Base-by-base conservation (phyloP, 2,329 filamentous ascomycete genomes). In the Cordyceps tenuipes region DNA sequence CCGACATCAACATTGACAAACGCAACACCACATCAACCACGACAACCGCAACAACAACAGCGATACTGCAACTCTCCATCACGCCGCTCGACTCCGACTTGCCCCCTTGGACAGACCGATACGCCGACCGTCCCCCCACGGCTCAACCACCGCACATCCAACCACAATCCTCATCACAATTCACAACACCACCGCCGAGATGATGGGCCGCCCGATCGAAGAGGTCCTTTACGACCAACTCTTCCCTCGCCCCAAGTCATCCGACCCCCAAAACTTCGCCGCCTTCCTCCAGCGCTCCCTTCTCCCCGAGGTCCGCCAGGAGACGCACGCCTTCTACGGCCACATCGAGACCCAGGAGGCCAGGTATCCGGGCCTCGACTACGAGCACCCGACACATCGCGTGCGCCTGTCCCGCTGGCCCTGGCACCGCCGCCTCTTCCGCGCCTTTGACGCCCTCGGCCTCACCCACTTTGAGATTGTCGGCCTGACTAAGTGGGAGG, bases 341-440 rank as follows among this genome's bases (percentile, higher is more conserved):
- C 86, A 89, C 68, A 82, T 92, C 64, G 86, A 90, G 69, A 90
- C 87, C 29, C 83, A 87, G 65, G 89, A 93, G 76, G 88, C 89
- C 65, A 89, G 90, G 67, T 92, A 92, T 65, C 89, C 89, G 0
- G 89, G 89, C 34, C 82, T 93, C 60, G 89, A 93, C 77, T 93
- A 93, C 76, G 85, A 82, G 62, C 79, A 89, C 69, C 77, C 75
- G 26, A 87, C 86, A 8, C 89, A 93, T 72, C 86, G 88, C 64
- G 85, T 88, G 71, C 87, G 89, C n/a, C 83, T 93, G 9, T 82
- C 85, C 66, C 86, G 88, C 62, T 92, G 88, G 78, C 82, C 81
- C 17, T 90, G 89, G 83, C 89, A 93, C 72, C 81, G 84, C 63
- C 82, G 86, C 61, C 81, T 93, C 13, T 92, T 93, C 72, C 82